Evolutionary conservation across 768 basidiomycete genomes (phyloP), one percentile per base, ranked within the genome.

Genomic region (Amanita pseudoporphyria): DNA sequence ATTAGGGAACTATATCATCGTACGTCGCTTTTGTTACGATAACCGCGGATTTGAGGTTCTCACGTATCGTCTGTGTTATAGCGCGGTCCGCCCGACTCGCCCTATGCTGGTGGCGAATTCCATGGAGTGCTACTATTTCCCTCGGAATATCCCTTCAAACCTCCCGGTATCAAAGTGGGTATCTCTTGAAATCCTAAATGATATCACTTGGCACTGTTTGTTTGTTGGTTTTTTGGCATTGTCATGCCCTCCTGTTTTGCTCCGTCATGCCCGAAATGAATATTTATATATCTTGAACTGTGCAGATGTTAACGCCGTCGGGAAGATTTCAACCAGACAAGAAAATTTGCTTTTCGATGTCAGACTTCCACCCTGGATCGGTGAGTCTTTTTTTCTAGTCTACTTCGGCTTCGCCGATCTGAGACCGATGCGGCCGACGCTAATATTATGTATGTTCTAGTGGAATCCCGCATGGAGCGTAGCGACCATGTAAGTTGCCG

Each of bases 311-410:
- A 57, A 93, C 91, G 12, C 91, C 91, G 0, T 89, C 87, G 5
- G 91, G 91, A 16, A 81, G 91, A 52, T 94, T 94, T 67, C 80
- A 87, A 56, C 87, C 88, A 18, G 88, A 91, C 72, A 83, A 81
- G 70, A 96, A 93, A 76, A 96, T 98, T 49, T 97, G 94, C 63
- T 95, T 96, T 69, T 95, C 91, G 19, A 96, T 98, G 92, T 92
- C 90, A 3, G 90, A 93, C 65, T 93, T 91, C 61, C 91, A 93
- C 60, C 89, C 91, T 0, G 89, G 88, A 53, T 78, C 87, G 10
- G 88, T 90, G 57, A 63, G 86, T 77, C 4, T 9, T 31, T n/a
- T n/a, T 31, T 32, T n/a, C 7, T 5, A 19, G 16, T 54, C 38
- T 38, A 16, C 22, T 21, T 28, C 16, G 40, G 10, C n/a, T 31